Percentiles rank a stretch among this genome's conserved stretches.
Evolutionary conservation across 768 basidiomycete genomes (phyloP).

Genomic region (Boletales sp.): DNA sequence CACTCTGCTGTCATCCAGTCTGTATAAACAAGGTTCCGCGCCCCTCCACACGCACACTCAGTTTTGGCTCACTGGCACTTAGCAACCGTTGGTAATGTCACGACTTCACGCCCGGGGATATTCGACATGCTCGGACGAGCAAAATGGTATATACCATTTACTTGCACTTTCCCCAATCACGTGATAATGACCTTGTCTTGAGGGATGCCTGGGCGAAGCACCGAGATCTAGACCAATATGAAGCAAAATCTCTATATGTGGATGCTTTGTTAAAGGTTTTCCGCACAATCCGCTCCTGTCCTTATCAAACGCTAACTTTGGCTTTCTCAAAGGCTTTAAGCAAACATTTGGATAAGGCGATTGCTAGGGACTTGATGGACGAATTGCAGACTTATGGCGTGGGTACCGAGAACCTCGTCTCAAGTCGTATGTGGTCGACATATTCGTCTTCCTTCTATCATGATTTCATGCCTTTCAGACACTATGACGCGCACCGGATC

Average conservation of each 20-base stretch:
- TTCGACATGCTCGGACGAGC: slow-evolving; percentile 91
- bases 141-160: slow-evolving; percentile 71
- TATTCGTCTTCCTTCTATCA: neutral
- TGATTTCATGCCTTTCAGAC: slow-evolving; percentile 17
- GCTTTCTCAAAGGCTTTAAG: slow-evolving; percentile 54
- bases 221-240: slow-evolving; percentile 68
- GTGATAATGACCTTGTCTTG: slow-evolving; percentile 10
- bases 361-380: slow-evolving; percentile 67
- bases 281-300: slow-evolving; percentile 2
- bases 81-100: slow-evolving; percentile 92
- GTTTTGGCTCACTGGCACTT: slow-evolving; percentile 7
- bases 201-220: slow-evolving; percentile 98
- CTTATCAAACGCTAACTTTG: slow-evolving; percentile 1
- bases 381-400: slow-evolving; percentile 78
- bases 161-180: slow-evolving; percentile 14
- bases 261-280: slow-evolving; percentile 78
- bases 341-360: slow-evolving; percentile 80
- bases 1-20: slow-evolving; percentile 39
- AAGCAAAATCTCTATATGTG: slow-evolving; percentile 89
- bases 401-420: slow-evolving; percentile 58
- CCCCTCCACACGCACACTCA: neutral
- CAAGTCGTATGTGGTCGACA: slow-evolving; percentile 50
- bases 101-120: slow-evolving; percentile 72
- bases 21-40: slow-evolving; percentile 85
- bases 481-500: slow-evolving; percentile 42